Conservation (phyloP, 495 filamentous ascomycete species). For the Penicillium crystallinum region DNA sequence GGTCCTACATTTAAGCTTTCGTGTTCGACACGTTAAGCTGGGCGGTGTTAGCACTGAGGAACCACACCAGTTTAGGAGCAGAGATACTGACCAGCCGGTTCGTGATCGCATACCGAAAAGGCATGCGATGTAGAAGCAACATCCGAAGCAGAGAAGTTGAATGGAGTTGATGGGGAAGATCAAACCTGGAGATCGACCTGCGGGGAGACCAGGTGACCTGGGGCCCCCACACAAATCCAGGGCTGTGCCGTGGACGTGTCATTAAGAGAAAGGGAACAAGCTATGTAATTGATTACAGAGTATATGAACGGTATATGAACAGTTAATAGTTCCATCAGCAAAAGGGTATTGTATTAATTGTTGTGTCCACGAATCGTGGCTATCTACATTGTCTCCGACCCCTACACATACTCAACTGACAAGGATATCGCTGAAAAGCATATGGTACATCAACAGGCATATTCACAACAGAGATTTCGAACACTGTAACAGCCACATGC, state of each 20-base stretch:
- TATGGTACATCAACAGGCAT: constrained; percentile 21
- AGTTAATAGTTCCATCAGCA: constrained; percentile 3
- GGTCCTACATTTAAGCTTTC: constrained; percentile 56
- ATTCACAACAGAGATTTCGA: constrained; percentile 7
- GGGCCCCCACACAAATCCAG: constrained; percentile 16
- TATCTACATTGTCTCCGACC: constrained; percentile 26
- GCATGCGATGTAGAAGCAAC: constrained; percentile 25
- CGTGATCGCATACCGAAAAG: constrained; percentile 46
- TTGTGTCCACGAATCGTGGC: constrained; percentile 26
- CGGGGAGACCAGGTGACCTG: constrained; percentile 24
- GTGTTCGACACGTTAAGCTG: constrained; percentile 57
- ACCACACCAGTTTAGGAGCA: background rate
- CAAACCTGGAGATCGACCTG: constrained; percentile 25
- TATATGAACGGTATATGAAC: no score
- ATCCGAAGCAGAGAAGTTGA: constrained; percentile 17
- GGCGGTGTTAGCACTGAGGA: background rate
- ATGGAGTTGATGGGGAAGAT: constrained; percentile 1
- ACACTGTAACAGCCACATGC: background rate
- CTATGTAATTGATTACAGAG: no score
- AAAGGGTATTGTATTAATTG: constrained; percentile 12
- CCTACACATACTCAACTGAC: constrained; percentile 10
- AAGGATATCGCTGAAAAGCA: constrained; percentile 9
- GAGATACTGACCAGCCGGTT: constrained; percentile 14
- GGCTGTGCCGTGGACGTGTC: background rate
- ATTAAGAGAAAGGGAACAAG: no score